A percentile compares a stretch with the other conserved stretches of the same genome.
These are phyloP conservation scores for Paragyromitra xinjiangensis DNA, from an alignment of 495 filamentous ascomycete genomes.

Conservation along the genomic window DNA sequence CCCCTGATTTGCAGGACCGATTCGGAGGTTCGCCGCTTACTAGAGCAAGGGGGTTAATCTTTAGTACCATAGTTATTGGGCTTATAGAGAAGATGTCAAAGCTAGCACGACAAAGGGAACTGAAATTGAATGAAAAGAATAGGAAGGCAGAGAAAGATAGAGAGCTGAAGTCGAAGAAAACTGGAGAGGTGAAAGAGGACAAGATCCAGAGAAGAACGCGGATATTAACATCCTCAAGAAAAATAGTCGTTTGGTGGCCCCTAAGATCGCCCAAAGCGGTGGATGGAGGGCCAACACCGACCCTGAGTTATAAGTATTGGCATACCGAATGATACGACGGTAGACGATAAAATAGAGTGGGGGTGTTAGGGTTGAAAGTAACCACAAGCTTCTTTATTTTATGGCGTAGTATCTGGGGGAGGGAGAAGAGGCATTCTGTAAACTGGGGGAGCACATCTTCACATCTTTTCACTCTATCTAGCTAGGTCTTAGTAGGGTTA, in stretches of 20 bases:
- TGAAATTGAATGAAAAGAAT: background rate
- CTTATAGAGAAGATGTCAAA: background rate
- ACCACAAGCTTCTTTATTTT: background rate
- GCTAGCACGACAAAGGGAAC: background rate
- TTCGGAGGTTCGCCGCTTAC: conserved; percentile 9
- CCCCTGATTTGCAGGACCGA: background rate
- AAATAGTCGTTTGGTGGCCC: background rate
- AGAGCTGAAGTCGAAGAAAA: background rate
- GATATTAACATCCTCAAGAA: background rate
- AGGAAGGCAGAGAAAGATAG: background rate
- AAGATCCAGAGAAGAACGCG: background rate
- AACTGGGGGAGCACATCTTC: too few species aligned
- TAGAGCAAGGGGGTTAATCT: background rate
- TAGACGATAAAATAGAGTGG: background rate
- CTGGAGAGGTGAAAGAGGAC: background rate
- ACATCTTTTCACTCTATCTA: too few species aligned
- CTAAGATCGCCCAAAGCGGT: background rate
- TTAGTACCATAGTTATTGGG: background rate
- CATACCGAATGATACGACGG: background rate
- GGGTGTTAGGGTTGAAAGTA: background rate
- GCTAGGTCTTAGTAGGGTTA: too few species aligned
- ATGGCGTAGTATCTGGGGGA: background rate
- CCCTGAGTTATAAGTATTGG: background rate
- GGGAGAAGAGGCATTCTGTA: too few species aligned
- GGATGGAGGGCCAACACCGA: background rate